phyloP scores from a whole-genome alignment of 208 protist species.

The Kentomonas sorsogonicus region DNA sequence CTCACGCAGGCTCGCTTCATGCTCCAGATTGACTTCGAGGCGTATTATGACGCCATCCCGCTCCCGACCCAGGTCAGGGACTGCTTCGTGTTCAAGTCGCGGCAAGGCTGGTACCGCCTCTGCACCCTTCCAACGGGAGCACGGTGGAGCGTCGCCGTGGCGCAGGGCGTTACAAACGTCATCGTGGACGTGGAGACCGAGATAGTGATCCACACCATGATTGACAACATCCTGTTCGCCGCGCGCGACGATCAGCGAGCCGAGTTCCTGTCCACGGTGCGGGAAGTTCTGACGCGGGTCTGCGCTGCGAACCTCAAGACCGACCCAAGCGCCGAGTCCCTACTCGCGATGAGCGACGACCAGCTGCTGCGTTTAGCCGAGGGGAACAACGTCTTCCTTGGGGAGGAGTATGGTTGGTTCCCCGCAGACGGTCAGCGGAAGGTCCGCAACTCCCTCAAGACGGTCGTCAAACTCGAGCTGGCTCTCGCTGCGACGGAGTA shows the following conservation, averaged over 20 bases:
- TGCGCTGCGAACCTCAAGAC: conserved; percentile 16
- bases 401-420: conserved; percentile 22
- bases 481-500: background rate
- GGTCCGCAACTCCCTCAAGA: conserved; percentile 26
- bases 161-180: conserved; percentile 17
- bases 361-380: conserved; percentile 12
- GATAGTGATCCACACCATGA: conserved; percentile 18
- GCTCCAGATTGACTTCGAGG: conserved; percentile 32
- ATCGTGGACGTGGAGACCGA: conserved; percentile 20
- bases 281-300: conserved; percentile 13
- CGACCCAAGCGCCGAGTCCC: conserved; percentile 15
- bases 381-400: conserved; percentile 17
- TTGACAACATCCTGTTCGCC: conserved; percentile 30
- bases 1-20: conserved; percentile 14
- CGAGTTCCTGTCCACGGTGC: conserved; percentile 15
- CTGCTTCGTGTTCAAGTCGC: conserved; percentile 24
- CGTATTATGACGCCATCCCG: conserved; percentile 29
- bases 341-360: conserved; percentile 12
- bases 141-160: conserved; percentile 20
- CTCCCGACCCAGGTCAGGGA: conserved; percentile 14
- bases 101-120: conserved; percentile 15
- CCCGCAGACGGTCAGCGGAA: conserved; percentile 2
- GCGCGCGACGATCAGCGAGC: conserved; percentile 18
- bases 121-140: conserved; percentile 22
- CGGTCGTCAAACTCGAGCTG: conserved; percentile 20